Base-by-base conservation (phyloP, 179 eudicot genomes). In the Silene coronaria region DNA sequence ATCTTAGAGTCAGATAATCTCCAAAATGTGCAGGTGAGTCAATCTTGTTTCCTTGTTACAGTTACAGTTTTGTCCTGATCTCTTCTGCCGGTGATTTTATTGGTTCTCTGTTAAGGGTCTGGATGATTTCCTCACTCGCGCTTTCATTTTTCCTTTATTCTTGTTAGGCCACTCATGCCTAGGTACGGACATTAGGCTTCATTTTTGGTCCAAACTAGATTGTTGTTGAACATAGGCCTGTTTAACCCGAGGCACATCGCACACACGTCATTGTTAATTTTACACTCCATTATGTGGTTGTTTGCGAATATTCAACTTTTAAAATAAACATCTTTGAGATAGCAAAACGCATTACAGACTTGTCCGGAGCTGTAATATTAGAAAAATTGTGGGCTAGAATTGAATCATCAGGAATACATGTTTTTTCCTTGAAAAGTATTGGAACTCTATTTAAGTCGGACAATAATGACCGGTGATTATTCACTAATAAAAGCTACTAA, bases 1-100 rank as follows among this genome's bases (percentile, higher is more conserved):
- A 91, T 91, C 80, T 76, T 95, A 75, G 75, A 89, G 85, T 80
- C 91, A 5, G 90, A 86, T 73, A 91, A 95, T 78, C 87, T 95
- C 63, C 87, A 92, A 78, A 89, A 95, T 83, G 99, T 95, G 76
- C 99, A 95, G 96, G 99, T 87, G 71, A 84, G 46, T 59, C 13
- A 24, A 53, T 8, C 62, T n/a, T n/a, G 17, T 60, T 16, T n/a
- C 48, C 7, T 16, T 66, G n/a, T 66, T 14, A 8, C 60, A 36
- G n/a, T 66, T 14, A 8, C 60, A 36, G 17, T 1, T 28, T 66
- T 46, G 19, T 36, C 38, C 22, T 76, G 38, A 12, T 55, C 3
- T 32, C 30, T 21, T 68, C 21, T 46, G 19, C 4, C 14, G 7
- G 8, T 24, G n/a, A 5, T 48, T 11, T 5, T 23, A 13, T 17